Percentiles rank a stretch among this genome's conserved stretches.
Evolutionary conservation across 2,329 filamentous ascomycete species (phyloP).

Genomic region (Verticillium nonalfalfae): DNA sequence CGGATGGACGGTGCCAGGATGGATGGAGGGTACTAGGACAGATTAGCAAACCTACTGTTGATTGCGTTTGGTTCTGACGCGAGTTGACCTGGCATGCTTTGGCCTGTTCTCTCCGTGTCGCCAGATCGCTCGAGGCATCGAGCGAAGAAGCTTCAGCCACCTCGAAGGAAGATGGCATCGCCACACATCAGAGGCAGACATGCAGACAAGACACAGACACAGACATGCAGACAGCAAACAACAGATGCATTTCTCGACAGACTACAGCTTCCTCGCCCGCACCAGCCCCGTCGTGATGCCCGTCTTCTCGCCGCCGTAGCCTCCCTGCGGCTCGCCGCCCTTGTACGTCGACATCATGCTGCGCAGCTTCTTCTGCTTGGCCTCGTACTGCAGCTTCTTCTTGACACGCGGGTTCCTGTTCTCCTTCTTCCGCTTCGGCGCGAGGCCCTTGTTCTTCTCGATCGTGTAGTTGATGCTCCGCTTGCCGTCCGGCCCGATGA

Average conservation of each 20-base stretch:
- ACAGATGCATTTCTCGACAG: neutral
- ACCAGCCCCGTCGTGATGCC: conserved; percentile 93
- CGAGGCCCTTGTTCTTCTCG: conserved; percentile 94
- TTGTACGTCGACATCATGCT: conserved; percentile 83
- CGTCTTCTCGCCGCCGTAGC: conserved; percentile 86
- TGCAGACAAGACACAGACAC: neutral
- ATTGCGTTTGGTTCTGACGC: too few relatives aligned
- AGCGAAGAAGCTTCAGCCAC: too few relatives aligned
- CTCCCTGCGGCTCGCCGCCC: conserved; percentile 74
- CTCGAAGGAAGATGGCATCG: too few relatives aligned
- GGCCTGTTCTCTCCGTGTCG: too few relatives aligned
- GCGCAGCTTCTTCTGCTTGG: conserved; percentile 94
- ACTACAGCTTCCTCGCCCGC: conserved; percentile 84
- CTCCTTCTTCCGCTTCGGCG: conserved; percentile 87
- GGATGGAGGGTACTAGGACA: too few relatives aligned
- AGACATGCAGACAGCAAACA: neutral
- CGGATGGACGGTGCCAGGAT: too few relatives aligned
- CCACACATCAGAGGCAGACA: too few relatives aligned
- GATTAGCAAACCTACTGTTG: too few relatives aligned
- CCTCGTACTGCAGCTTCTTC: conserved; percentile 94
- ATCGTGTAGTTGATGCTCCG: conserved; percentile 90
- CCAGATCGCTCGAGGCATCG: too few relatives aligned
- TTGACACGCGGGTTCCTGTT: conserved; percentile 93
- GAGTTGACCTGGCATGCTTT: too few relatives aligned
- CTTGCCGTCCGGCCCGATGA: conserved; percentile 77